Base-by-base conservation (phyloP, 352 stramenopile genomes). In the Phytophthora citricola region DNA sequence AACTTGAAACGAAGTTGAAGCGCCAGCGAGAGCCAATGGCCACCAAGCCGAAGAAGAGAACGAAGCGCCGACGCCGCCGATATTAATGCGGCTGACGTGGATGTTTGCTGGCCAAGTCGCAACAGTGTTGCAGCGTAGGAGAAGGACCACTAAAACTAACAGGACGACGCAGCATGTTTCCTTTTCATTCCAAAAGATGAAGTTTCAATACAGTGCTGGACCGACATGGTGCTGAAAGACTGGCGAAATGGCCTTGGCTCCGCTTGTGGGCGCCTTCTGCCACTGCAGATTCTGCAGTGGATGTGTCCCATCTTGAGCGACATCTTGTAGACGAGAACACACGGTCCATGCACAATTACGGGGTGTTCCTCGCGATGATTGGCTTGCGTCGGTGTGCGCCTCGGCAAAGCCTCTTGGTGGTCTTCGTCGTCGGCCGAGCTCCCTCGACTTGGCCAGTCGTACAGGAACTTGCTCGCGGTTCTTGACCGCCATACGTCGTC, bases 331-430 rank as follows among this genome's bases (percentile, higher is more conserved):
- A 39, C 51, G 22, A 58, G 22, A 34, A 43, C n/a, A 29, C 49
- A 45, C 22, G 29, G 70, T 70, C 56, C 56, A 63, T 63, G 56
- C 22, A 48, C 56, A 29, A 47, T 6, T 34, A 17, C 34, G 1
- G 9, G 31, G 10, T 14, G 31, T 36, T 36, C 17, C 20, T 58
- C 2, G 17, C n/a, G 49, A 36, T 68, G 59, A 68, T 68, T 68
- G 59, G 59, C 51, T 69, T 58, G 41, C 47, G 34, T 44, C 27
- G 12, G 20, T 34, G 43, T 63, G 24, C 34, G 24, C 40, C 31
- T 48, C 24, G 36, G 34, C 60, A 52, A 63, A 63, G 60, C 43
- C 60, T 57, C 38, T 11, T 58, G 43, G 7, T 60, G 31, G n/a
- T 63, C 51, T 45, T 34, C 39, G 27, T 65, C 36, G 51, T 69